Conservation (phyloP, 805 yeast genomes). For the Suhomyces pyralidae region DNA sequence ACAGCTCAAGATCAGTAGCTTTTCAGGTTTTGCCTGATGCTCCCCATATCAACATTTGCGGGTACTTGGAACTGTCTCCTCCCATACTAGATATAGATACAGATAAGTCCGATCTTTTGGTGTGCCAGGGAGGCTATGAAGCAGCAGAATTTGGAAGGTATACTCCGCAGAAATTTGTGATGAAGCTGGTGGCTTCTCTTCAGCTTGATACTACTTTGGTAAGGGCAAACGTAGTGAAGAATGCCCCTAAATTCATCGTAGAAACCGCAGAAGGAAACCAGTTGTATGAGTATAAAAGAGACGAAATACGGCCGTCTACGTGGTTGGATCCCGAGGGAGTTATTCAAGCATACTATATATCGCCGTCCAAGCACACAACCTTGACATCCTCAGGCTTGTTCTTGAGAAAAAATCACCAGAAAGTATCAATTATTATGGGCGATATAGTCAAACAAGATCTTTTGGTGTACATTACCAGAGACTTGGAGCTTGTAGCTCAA, state of each 20-base stretch:
- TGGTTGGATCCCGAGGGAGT: background rate
- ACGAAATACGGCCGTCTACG: background rate
- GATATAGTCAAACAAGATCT: background rate
- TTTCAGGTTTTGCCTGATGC: conserved; percentile 21
- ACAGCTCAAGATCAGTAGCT: conserved; percentile 28
- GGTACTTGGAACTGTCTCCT: conserved; percentile 24
- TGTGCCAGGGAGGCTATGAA: conserved; percentile 36
- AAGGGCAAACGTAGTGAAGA: background rate
- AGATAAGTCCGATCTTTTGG: conserved; percentile 11
- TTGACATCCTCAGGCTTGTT: background rate
- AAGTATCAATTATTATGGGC: background rate
- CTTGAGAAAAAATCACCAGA: background rate
- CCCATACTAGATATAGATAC: conserved; percentile 28
- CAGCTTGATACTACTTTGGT: background rate
- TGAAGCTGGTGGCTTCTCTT: background rate
- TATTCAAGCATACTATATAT: background rate
- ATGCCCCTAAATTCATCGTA: background rate
- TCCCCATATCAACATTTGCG: conserved; percentile 25
- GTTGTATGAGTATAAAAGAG: background rate
- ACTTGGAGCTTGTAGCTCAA: background rate
- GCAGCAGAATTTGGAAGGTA: conserved; percentile 26
- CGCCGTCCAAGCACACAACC: background rate
- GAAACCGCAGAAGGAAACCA: background rate
- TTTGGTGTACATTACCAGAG: background rate
- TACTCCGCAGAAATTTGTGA: background rate